Conservation (phyloP, 2,329 filamentous ascomycete genomes). For the Colletotrichum zoysiae region DNA sequence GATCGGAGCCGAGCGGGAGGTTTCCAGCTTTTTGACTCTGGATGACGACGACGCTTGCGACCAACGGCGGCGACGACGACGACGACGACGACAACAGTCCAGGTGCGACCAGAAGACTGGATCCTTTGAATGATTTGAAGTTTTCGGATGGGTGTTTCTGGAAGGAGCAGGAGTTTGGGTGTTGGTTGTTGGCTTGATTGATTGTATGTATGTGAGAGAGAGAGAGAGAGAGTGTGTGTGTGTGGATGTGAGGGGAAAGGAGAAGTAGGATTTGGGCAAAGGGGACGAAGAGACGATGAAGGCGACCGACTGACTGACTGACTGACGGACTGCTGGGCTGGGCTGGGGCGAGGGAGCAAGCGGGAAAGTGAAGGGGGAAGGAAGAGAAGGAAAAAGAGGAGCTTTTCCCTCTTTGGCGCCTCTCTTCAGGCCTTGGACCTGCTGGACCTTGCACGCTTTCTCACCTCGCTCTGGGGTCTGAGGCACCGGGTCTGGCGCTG, state of each 20-base stretch:
- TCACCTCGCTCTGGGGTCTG: not conserved
- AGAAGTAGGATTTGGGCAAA: slow-evolving; percentile 34
- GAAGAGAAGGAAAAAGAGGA: slow-evolving; percentile 13
- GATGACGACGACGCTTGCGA: slow-evolving; percentile 40
- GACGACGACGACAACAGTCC: slow-evolving; percentile 29
- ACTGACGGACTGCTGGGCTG: too few relatives aligned
- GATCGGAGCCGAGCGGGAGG: slow-evolving; percentile 10
- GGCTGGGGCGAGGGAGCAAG: slow-evolving; percentile 23
- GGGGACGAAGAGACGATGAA: slow-evolving; percentile 20
- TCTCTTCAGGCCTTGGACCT: slow-evolving; percentile 16
- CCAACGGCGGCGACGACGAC: slow-evolving; percentile 11
- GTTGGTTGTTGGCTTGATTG: slow-evolving; percentile 16
- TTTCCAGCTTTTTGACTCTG: slow-evolving; percentile 21
- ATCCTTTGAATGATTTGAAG: slow-evolving; percentile 8
- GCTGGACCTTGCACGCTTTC: slow-evolving; percentile 14
- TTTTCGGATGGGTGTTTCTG: slow-evolving; percentile 15
- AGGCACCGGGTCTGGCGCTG: slow-evolving; percentile 16
- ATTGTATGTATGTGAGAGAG: slow-evolving; percentile 24
- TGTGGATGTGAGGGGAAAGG: slow-evolving; percentile 42
- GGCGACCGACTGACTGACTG: slow-evolving; percentile 6
- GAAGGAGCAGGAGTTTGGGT: slow-evolving; percentile 5
- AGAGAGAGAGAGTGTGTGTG: too few relatives aligned
- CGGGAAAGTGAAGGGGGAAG: slow-evolving; percentile 26
- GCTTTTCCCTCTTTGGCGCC: slow-evolving; percentile 28
- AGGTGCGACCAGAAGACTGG: slow-evolving; percentile 34